Evolutionary conservation across 495 filamentous ascomycete genomes (phyloP).

Genomic region (Xylaria longipes): DNA sequence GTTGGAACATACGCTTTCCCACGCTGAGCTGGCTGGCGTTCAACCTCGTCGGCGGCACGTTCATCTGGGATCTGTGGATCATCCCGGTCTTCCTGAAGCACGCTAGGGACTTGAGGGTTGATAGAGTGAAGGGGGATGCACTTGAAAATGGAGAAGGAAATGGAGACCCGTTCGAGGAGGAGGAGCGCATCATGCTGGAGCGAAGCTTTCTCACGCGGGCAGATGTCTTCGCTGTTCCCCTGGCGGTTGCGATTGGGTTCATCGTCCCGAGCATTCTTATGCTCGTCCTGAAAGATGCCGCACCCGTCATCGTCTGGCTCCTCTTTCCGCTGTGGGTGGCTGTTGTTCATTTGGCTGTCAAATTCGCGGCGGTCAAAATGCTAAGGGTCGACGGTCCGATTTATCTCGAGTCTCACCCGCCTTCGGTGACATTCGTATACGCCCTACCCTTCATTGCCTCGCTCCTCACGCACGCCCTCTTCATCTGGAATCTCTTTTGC

Average conservation of each 20-base stretch:
- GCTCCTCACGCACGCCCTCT: constrained; percentile 37
- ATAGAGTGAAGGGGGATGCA: constrained; percentile 22
- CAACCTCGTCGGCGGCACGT: constrained; percentile 47
- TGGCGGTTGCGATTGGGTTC: constrained; percentile 45
- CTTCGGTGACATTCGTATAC: constrained; percentile 40
- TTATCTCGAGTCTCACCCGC: constrained; percentile 42
- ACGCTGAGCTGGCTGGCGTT: constrained; percentile 48
- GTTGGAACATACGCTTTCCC: constrained; percentile 43
- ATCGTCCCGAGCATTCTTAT: constrained; percentile 60
- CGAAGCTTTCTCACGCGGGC: constrained; percentile 42
- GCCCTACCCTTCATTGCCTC: constrained; percentile 44
- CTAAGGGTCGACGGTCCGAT: constrained; percentile 25
- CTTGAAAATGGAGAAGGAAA: background rate
- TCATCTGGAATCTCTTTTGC: constrained; percentile 40
- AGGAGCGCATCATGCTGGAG: constrained; percentile 13
- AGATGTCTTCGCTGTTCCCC: constrained; percentile 49
- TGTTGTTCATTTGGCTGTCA: constrained; percentile 37
- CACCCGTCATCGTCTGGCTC: constrained; percentile 64
- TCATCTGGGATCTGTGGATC: constrained; percentile 51
- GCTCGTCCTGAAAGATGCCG: constrained; percentile 76
- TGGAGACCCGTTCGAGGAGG: constrained; percentile 30
- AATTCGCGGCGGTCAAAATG: constrained; percentile 22
- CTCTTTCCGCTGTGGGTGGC: constrained; percentile 51
- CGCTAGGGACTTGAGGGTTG: constrained; percentile 36
- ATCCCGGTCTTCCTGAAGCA: constrained; percentile 49